Evolutionary conservation across 1,139 yeast species (phyloP).

Genomic region (Protomyces lactucae-debilis): DNA sequence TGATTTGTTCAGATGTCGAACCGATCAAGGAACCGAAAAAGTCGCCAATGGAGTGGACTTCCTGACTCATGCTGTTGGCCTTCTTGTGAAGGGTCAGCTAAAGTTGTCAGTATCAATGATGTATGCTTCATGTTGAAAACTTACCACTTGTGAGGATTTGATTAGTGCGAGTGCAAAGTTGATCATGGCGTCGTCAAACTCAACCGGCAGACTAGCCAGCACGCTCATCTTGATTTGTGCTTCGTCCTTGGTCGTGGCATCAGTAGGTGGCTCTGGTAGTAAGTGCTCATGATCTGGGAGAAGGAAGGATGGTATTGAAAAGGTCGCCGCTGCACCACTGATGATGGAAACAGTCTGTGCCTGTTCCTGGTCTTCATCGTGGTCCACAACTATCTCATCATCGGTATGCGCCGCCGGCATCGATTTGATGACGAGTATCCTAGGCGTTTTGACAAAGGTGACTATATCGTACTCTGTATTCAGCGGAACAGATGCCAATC

Average conservation of each 20-base stretch:
- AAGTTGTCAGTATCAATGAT: not conserved
- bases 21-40: not conserved
- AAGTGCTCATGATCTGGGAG: slow-evolving; percentile 19
- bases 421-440: not conserved
- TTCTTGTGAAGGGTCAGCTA: slow-evolving; percentile 16
- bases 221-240: slow-evolving; percentile 15
- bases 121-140: not conserved
- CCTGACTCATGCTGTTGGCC: slow-evolving; percentile 18
- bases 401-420: not conserved
- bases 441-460: slow-evolving; percentile 10
- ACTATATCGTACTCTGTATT: slow-evolving; percentile 16
- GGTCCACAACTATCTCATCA: not conserved
- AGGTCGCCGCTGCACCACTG: slow-evolving; percentile 5
- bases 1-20: slow-evolving; percentile 18
- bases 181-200: slow-evolving; percentile 12
- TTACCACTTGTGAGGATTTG: slow-evolving; percentile 13
- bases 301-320: slow-evolving; percentile 13
- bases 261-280: slow-evolving; percentile 7
- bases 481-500: slow-evolving; percentile 14
- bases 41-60: slow-evolving; percentile 4
- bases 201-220: slow-evolving; percentile 10
- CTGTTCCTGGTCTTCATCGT: not conserved
- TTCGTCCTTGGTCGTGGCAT: not conserved
- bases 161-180: slow-evolving; percentile 9
- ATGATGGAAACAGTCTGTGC: not conserved